Evolutionary conservation across 768 basidiomycete genomes (phyloP), one percentile per base, ranked within the genome.

Genomic region (Tricholoma bakamatsutake): DNA sequence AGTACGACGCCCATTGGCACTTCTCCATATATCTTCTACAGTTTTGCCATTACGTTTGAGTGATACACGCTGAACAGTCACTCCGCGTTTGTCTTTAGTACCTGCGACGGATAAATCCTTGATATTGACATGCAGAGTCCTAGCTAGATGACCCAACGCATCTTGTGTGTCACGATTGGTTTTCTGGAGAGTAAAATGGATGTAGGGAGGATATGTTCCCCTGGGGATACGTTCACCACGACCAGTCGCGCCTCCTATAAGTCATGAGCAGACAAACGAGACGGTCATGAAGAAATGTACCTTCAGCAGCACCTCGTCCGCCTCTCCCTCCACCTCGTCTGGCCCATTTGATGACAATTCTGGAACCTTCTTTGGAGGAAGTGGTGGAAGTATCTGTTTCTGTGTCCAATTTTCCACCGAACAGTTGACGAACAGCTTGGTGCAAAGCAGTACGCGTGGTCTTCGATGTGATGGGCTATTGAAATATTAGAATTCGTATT

Each of bases 101-200:
- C 97, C 97, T 3, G 94, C 92, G 24, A 94, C 88, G 21, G 86
- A 83, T 7, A 99, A 76, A 64, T 96, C 92, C 70, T 89, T 93
- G 50, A 84, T 68, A 21, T 76, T 82, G 56, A 86, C 83, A 58
- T 88, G 85, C n/a, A 98, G 75, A 30, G 80, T 77, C 12, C 93
- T 85, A 15, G 90, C 77, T 31, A 99, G 73, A 62, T 95, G 78
- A 1, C 82, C 78, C 18, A 99, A 81, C 1, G 92, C 93, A 65
- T 98, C 97, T 66, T 97, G 94, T 3, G 93, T 97, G 66, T 99
- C 97, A 43, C 97, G 86, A 67, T 99, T 99, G 18, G 94, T 91
- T 72, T 99, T 99, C 67, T 96, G 94, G 33, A 99, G 73, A 1
- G 92, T 97, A 69, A 98, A 97, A 66, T 98, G 94, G 59, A 98